A percentile compares a stretch with the other conserved stretches of the same genome.
These are phyloP conservation scores for Sicyos baderoa DNA, from an alignment of 306 rosid species.

Conservation along the genomic window DNA sequence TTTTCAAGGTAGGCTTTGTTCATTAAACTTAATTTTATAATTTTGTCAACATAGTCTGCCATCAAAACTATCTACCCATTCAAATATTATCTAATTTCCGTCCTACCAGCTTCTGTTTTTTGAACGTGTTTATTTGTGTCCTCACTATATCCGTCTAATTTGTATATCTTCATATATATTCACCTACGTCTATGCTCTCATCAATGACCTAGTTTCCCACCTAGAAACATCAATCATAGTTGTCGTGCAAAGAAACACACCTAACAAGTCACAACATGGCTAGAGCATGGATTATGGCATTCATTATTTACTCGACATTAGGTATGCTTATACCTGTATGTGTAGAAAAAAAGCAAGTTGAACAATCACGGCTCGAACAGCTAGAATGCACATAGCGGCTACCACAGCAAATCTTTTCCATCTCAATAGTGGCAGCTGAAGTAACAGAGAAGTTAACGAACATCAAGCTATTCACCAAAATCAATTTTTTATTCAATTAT, in stretches of 20 bases:
- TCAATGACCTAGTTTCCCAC: neutral
- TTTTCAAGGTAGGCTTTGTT: neutral
- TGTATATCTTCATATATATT: neutral
- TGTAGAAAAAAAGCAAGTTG: conserved; percentile 97
- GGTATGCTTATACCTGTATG: conserved; percentile 51
- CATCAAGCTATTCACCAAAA: conserved; percentile 9
- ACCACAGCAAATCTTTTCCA: conserved; percentile 92
- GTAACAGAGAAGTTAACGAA: conserved; percentile 5
- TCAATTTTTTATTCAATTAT: neutral
- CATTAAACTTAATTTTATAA: neutral
- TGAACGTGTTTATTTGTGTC: neutral
- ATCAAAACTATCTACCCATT: neutral
- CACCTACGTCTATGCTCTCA: neutral
- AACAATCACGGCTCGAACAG: conserved; percentile 90
- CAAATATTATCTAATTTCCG: neutral
- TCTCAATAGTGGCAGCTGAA: conserved; percentile 74
- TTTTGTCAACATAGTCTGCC: neutral
- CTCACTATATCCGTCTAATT: neutral
- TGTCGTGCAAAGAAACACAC: neutral
- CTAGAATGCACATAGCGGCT: conserved; percentile 92
- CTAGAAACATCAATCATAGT: neutral
- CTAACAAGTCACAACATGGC: neutral
- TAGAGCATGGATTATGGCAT: neutral
- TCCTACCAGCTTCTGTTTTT: neutral
- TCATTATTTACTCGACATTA: neutral